These are phyloP conservation scores for Cymbomonas tetramitiformis DNA, from an alignment of 139 green algal genomes.

Conservation along the genomic window DNA sequence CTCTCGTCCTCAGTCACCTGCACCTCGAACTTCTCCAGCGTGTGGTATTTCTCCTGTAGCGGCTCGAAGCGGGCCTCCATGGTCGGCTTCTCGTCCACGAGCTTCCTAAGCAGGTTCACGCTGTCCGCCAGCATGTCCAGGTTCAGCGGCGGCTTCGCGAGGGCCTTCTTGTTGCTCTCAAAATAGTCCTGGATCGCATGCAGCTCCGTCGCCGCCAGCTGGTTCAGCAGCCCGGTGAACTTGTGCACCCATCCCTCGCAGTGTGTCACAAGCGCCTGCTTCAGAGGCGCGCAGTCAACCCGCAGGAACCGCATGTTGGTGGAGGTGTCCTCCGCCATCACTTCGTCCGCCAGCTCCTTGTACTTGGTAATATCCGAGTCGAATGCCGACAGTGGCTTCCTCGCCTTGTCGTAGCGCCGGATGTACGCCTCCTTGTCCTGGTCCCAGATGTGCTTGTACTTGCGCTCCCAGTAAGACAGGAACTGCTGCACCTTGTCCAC, in stretches of 20 bases:
- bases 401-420: constrained; percentile 65
- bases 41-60: constrained; percentile 47
- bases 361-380: constrained; percentile 63
- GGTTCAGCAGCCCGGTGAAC: constrained; percentile 55
- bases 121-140: constrained; percentile 56
- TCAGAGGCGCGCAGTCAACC: constrained; percentile 71
- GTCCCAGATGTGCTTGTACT: constrained; percentile 81
- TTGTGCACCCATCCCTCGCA: constrained; percentile 62
- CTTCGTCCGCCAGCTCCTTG: constrained; percentile 46
- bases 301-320: constrained; percentile 72
- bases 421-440: constrained; percentile 72
- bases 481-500: constrained; percentile 58
- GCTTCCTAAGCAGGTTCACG: constrained; percentile 45
- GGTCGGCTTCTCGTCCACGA: constrained; percentile 30
- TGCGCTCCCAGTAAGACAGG: constrained; percentile 70
- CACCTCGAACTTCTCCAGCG: constrained; percentile 54
- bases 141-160: constrained; percentile 20
- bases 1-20: constrained; percentile 39
- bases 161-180: constrained; percentile 15
- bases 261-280: constrained; percentile 59
- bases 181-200: constrained; percentile 20
- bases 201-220: constrained; percentile 31
- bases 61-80: constrained; percentile 46
- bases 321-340: constrained; percentile 54
- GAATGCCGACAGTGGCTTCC: constrained; percentile 62